Base-by-base conservation (phyloP, 257 asterid genomes). In the Buddleja alternifolia region DNA sequence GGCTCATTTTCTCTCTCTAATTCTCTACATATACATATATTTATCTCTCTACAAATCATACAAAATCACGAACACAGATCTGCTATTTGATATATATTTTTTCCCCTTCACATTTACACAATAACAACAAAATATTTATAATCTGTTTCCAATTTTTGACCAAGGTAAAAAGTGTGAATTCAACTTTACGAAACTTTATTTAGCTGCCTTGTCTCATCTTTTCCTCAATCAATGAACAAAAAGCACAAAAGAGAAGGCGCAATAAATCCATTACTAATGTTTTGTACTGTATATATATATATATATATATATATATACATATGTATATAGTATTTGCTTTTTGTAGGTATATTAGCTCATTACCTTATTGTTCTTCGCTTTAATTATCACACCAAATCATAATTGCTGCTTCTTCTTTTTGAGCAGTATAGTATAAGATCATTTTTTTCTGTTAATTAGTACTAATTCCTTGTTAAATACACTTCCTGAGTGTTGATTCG, bases 321-420 rank as follows among this genome's bases (percentile, higher is more conserved):
- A n/a, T n/a, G n/a, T 29, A 6, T 66, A 58, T 54, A 61, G 56
- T 56, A 32, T 66, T 54, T 62, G 67, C 71, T 59, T 78, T 76
- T 77, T 69, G 50, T 73, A 54, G 75, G 36, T 66, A 47, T 40
- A 42, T 58, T n/a, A n/a, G n/a, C n/a, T n/a, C n/a, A n/a, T n/a
- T n/a, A n/a, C n/a, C n/a, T n/a, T n/a, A n/a, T n/a, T n/a, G n/a
- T n/a, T n/a, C n/a, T n/a, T n/a, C n/a, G n/a, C n/a, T n/a, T n/a
- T n/a, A n/a, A 69, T 74, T 63, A 81, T 78, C 58, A 66, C 73
- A 63, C 73, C 36, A 60, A 73, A 78, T 85, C 90, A 87, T 74
- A 29, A 75, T 85, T 83, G 72, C 81, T 77, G 81, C 84, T 71
- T 75, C 87, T 73, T 63, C 92, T 81, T 87, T 77, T 77, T 64